These are phyloP conservation scores for Gastrolobium villosum DNA, from an alignment of 306 rosid genomes.

Conservation along the genomic window DNA sequence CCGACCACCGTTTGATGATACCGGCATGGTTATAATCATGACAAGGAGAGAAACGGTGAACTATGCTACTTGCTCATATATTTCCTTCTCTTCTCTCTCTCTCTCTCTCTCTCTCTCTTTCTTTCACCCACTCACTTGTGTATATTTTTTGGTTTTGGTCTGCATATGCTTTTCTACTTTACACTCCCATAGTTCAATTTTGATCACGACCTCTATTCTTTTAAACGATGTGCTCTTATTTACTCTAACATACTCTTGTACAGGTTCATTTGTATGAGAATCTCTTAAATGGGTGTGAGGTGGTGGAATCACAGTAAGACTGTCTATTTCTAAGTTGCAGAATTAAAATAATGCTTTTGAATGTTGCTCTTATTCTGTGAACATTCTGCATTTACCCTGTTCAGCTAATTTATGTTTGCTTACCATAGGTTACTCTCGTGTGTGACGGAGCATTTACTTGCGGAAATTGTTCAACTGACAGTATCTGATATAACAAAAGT, in stretches of 20 bases:
- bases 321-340: constrained; percentile 33
- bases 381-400: constrained; percentile 33
- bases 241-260: constrained; percentile 35
- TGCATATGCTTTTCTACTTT: constrained; percentile 9
- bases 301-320: constrained; percentile 96
- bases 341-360: constrained; percentile 30
- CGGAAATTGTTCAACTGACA: constrained; percentile 95
- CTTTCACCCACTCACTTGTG: neutral
- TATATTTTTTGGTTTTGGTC: constrained; percentile 14
- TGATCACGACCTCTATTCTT: constrained; percentile 18
- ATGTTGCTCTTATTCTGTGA: constrained; percentile 32
- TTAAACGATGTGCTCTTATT: constrained; percentile 35
- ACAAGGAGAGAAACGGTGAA: constrained; percentile 96
- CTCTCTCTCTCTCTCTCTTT: neutral
- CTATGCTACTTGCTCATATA: constrained; percentile 26
- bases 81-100: constrained; percentile 28
- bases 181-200: constrained; percentile 21
- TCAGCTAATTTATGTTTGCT: constrained; percentile 46
- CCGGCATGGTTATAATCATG: constrained; percentile 97
- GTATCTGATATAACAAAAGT: constrained; percentile 88
- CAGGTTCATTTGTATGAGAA: constrained; percentile 97
- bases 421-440: constrained; percentile 80
- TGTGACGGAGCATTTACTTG: constrained; percentile 94
- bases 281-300: constrained; percentile 93
- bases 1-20: constrained; percentile 98